phyloP scores from a whole-genome alignment of 2,329 filamentous ascomycete genomes.

The Cyphellophora europaea region DNA sequence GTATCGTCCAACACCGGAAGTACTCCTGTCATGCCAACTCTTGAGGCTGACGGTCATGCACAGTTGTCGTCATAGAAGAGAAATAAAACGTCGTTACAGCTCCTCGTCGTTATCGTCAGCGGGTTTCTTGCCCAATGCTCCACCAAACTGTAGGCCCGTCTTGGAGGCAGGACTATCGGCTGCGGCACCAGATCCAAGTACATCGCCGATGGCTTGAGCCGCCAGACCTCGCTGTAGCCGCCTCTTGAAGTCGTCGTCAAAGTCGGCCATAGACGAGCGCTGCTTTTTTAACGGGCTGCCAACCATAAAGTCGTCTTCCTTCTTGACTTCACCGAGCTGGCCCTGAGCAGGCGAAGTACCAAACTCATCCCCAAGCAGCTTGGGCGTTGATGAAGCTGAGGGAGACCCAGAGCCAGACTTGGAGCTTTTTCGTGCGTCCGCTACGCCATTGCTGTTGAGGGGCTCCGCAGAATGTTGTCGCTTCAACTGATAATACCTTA shows the following conservation, averaged over 20 bases:
- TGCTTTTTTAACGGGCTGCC: constrained; percentile 40
- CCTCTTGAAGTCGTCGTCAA: constrained; percentile 30
- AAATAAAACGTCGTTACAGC: constrained; percentile 10
- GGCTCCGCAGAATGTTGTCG: constrained; percentile 56
- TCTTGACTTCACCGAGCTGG: constrained; percentile 11
- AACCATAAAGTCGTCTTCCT: constrained; percentile 26
- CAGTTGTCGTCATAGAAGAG: too few relatives aligned
- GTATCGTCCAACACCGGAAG: too few relatives aligned
- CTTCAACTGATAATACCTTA: constrained; percentile 44
- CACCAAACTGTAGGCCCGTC: constrained; percentile 19
- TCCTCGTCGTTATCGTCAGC: constrained; percentile 17
- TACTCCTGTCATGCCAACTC: too few relatives aligned
- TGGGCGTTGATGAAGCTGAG: constrained; percentile 28
- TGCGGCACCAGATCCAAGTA: constrained; percentile 8
- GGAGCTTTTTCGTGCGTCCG: constrained; percentile 29
- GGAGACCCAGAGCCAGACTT: constrained; percentile 28
- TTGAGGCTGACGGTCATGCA: too few relatives aligned
- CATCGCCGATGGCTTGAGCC: constrained; percentile 26
- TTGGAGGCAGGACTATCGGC: constrained; percentile 5
- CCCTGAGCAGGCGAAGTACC: constrained; percentile 25
- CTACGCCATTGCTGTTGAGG: constrained; percentile 26
- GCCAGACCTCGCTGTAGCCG: constrained; percentile 30
- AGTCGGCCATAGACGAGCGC: constrained; percentile 33
- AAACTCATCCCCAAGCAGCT: constrained; percentile 22
- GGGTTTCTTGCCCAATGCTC: constrained; percentile 12